Evolutionary conservation across 2,329 filamentous ascomycete species (phyloP), one percentile per base, ranked within the genome.

Genomic region (Penicillium sp.): DNA sequence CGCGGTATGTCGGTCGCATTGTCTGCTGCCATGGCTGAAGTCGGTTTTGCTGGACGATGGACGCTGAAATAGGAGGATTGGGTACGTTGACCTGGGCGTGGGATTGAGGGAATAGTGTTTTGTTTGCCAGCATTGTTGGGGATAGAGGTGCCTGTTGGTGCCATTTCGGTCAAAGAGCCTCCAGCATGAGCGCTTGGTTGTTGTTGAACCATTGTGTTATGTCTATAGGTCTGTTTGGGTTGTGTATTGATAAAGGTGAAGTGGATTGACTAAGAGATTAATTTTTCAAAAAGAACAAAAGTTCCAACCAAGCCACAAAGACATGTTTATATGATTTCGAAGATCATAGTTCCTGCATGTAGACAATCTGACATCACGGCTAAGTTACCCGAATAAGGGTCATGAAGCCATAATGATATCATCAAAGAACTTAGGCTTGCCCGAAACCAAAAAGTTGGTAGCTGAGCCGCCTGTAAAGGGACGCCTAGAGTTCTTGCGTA

Each of bases 1-100:
- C 65, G 69, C 4, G 82, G 77, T 56, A 83, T 76, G 47, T 82
- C 79, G 31, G 73, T 78, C 8, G 73, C 66, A 58, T 84, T 83
- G 57, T 80, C 78, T 8, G 78, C 80, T 0, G 79, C 80, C 19
- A 72, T 70, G n/a, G 76, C 75, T 1, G 72, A 58, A 37, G 70
- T 69, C 5, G 72, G 64, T 45, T 70, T 64, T 13, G 73, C 75
- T 16, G 77, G 56, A 26, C 73, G 70, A 25, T 75, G 71, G 42
- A 75, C 68, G 46, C 76, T 68, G 55, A 67, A 73, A 45, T 65
- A 59, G 3, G 44, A 45, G 43, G 74, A 66, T 42, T 76, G 69
- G 44, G 67, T 63, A 13, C 69, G 67, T 60, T 83, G 78, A 61
- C 81, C 78, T 1, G 80, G 80, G 7, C 78, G 76, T 25, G 80